A percentile compares a stretch with the other conserved stretches of the same genome.
These are phyloP conservation scores for Panaeolus papilionaceus DNA, from an alignment of 768 basidiomycete species.

Conservation along the genomic window DNA sequence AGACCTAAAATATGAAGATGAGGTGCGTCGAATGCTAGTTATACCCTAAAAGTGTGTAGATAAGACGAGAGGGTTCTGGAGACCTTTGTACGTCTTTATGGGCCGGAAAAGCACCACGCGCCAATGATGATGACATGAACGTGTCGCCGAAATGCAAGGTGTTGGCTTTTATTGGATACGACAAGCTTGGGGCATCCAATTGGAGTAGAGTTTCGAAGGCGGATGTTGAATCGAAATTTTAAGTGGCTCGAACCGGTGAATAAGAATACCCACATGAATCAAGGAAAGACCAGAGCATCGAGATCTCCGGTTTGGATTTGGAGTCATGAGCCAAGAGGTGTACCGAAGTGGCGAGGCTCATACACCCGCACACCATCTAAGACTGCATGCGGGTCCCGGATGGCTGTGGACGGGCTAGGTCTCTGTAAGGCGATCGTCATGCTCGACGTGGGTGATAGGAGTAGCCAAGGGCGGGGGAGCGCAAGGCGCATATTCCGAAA, in stretches of 20 bases:
- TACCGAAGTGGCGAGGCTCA: conserved; percentile 1
- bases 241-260: background rate
- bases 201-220: background rate
- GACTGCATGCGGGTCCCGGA: background rate
- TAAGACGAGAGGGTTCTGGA: background rate
- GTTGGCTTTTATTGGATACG: background rate
- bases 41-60: background rate
- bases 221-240: background rate
- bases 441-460: background rate
- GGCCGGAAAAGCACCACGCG: background rate
- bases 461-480: background rate
- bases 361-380: background rate
- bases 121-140: background rate
- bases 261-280: background rate
- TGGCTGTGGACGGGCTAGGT: background rate
- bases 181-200: conserved; percentile 1
- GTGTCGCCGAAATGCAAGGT: background rate
- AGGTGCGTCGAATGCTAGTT: background rate
- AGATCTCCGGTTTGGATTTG: background rate
- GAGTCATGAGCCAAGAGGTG: background rate
- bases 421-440: background rate
- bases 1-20: background rate
- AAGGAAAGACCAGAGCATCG: background rate
- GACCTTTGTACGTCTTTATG: background rate
- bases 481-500: background rate